Base-by-base conservation (phyloP, 306 rosid genomes). In the Cucumis hystrix region DNA sequence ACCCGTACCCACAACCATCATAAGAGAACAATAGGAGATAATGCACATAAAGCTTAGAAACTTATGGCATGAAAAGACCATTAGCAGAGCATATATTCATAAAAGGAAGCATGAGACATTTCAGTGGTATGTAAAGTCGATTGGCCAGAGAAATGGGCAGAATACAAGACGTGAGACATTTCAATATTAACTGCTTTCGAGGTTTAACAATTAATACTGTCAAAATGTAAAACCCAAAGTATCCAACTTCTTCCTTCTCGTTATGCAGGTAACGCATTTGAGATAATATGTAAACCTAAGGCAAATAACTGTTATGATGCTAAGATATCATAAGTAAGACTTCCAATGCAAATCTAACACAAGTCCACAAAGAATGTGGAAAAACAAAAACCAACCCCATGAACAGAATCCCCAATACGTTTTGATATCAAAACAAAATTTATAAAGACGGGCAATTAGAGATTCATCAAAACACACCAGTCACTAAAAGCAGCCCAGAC, bases 401-500 rank as follows among this genome's bases (percentile, higher is more conserved):
- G 49, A 43, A 9, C 49, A 43, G 49, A 43, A 9, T 6, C 40
- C 37, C 57, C 35, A 41, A 68, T 5, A 68, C 17, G 1, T 13
- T 10, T 21, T 6, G 74, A 40, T n/a, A n/a, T 1, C 40, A 67
- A 16, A 21, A 4, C 0, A 47, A 70, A 70, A 47, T 1, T 21
- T 12, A 45, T 20, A 47, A 14, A 15, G 21, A 8, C 13, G 21
- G 20, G 12, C 9, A 10, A 52, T 7, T 17, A 47, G 40, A 25
- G 25, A 56, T 43, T 49, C 6, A 4, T 40, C 47, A 39, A 37
- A 15, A 59, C 83, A 74, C 74, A 90, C 95, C 95, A 35, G 96
- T 82, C 16, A 88, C 89, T 72, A 90, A 85, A 81, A 90, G 96
- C 85, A 90, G 81, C 10, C 96, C 96, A 73, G 96, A 90, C 16